Evolutionary conservation across 495 filamentous ascomycete genomes (phyloP).

Genomic region (Recurvomyces mirabilis): DNA sequence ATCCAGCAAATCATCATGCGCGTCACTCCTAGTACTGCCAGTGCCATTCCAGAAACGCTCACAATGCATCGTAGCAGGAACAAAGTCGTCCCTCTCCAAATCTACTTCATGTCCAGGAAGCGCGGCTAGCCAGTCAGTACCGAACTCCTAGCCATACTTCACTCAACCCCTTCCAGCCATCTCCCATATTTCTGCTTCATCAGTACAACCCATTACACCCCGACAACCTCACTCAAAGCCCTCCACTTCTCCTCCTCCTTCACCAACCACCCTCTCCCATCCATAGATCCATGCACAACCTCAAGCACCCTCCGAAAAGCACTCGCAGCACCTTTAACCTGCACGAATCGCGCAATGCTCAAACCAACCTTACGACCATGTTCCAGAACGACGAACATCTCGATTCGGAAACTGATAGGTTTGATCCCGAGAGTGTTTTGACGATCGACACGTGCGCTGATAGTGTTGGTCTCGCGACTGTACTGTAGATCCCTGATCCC

Average conservation of each 20-base stretch:
- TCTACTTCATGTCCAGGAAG: not conserved
- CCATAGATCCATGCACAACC: conserved; percentile 51
- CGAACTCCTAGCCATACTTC: not conserved
- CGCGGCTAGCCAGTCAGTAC: not conserved
- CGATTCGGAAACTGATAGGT: conserved; percentile 65
- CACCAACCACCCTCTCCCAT: conserved; percentile 50
- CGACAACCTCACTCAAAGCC: conserved; percentile 46
- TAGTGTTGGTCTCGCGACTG: conserved; percentile 58
- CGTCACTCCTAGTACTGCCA: too few relatives aligned
- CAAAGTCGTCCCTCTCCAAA: not conserved
- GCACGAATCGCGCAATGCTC: conserved; percentile 71
- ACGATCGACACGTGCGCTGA: conserved; percentile 63
- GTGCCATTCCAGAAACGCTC: too few relatives aligned
- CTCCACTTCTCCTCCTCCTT: conserved; percentile 52
- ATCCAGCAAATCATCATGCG: too few relatives aligned
- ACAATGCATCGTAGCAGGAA: too few relatives aligned
- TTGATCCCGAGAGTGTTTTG: conserved; percentile 49
- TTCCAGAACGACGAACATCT: conserved; percentile 76
- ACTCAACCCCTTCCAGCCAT: too few relatives aligned
- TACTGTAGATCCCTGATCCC: conserved; percentile 67
- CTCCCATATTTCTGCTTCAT: too few relatives aligned
- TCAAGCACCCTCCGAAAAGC: conserved; percentile 78
- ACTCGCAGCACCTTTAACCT: conserved; percentile 74
- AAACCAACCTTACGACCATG: conserved; percentile 48
- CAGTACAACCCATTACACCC: conserved; percentile 8